phyloP scores from a whole-genome alignment of 2,329 filamentous ascomycete genomes.

The Myriosclerotinia curreyana region DNA sequence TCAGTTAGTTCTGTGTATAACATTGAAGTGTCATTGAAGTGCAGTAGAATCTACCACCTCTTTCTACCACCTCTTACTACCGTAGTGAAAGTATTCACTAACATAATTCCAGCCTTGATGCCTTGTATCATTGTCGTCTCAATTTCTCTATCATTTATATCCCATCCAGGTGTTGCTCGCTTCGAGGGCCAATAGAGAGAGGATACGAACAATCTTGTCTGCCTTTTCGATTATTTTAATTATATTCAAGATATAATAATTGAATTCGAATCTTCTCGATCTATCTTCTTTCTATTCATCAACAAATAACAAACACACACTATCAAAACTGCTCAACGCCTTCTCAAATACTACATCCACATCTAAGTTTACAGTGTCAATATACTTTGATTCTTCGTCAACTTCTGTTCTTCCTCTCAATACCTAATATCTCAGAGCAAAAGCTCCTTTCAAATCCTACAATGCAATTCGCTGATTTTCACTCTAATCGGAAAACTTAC shows the following conservation, averaged over 20 bases:
- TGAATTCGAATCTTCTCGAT: background rate
- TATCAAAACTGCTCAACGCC: background rate
- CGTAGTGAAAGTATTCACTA: background rate
- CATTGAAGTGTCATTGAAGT: no score
- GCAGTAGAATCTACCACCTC: no score
- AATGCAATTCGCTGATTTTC: background rate
- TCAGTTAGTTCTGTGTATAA: no score
- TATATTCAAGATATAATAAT: background rate
- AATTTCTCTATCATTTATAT: background rate
- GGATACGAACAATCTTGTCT: background rate
- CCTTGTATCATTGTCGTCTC: background rate
- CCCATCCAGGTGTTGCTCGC: background rate
- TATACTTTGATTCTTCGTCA: background rate
- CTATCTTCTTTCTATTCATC: background rate
- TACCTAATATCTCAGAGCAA: background rate
- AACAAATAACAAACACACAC: background rate
- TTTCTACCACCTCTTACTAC: no score
- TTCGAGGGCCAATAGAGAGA: constrained; percentile 3
- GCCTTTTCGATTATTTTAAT: background rate
- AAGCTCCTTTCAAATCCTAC: background rate
- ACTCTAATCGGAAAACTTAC: background rate
- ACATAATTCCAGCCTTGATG: background rate
- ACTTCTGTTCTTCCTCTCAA: background rate
- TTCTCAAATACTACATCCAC: background rate
- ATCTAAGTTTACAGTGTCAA: background rate